Evolutionary conservation across 2,329 filamentous ascomycete genomes (phyloP).

Genomic region (Aureobasidium leucospermi): DNA sequence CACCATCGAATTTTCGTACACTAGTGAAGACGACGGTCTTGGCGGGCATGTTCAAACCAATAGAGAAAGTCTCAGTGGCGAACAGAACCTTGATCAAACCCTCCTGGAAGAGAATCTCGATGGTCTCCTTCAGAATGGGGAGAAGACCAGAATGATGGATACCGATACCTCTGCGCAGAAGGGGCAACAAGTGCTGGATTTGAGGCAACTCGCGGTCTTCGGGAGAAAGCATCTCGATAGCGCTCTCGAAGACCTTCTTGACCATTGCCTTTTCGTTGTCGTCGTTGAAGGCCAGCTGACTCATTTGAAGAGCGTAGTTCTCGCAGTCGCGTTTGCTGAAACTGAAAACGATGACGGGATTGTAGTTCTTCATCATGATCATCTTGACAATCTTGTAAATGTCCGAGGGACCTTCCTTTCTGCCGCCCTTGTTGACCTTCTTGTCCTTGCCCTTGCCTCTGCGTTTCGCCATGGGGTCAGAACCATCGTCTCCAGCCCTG

Average conservation of each 20-base stretch:
- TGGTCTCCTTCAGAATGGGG: conserved; percentile 95
- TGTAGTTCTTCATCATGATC: conserved; percentile 97
- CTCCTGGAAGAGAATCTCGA: conserved; percentile 98
- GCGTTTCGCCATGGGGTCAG: conserved; percentile 68
- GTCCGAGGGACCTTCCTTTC: conserved; percentile 62
- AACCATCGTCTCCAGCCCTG: conserved; percentile 76
- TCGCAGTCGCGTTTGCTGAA: conserved; percentile 98
- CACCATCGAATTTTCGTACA: conserved; percentile 90
- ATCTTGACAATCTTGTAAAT: conserved; percentile 98
- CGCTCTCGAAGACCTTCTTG: conserved; percentile 84
- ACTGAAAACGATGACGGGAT: conserved; percentile 98
- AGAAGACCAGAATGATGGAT: conserved; percentile 94
- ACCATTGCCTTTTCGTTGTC: conserved; percentile 95
- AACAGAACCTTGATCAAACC: conserved; percentile 96
- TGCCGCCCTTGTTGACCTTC: conserved; percentile 82
- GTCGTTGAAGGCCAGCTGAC: conserved; percentile 85
- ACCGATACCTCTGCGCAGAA: conserved; percentile 85
- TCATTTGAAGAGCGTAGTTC: conserved; percentile 79
- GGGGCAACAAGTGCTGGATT: conserved; percentile 80
- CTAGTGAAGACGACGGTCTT: conserved; percentile 99
- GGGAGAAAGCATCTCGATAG: conserved; percentile 85
- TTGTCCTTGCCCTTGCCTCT: conserved; percentile 90
- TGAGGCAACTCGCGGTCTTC: conserved; percentile 85
- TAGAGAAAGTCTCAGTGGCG: conserved; percentile 97
- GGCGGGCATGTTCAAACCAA: conserved; percentile 97